Percentiles rank a stretch among this genome's conserved stretches.
phyloP scores from a whole-genome alignment of 176 grass and related monocot genomes.

The Metroxylon sagu region DNA sequence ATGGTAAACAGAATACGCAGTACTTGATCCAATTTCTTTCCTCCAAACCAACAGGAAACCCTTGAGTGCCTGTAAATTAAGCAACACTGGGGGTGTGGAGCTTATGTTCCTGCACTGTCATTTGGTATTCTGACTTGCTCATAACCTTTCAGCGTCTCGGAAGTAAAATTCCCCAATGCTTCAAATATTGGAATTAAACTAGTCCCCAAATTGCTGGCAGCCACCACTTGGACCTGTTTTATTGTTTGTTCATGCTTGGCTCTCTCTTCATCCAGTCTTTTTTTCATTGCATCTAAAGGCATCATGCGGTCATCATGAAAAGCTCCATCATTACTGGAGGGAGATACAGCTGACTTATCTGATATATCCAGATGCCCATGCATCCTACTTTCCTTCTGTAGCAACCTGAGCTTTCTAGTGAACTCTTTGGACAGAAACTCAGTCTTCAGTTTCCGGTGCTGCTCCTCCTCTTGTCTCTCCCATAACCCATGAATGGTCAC shows the following conservation, averaged over 20 bases:
- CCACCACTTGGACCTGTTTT: conserved; percentile 49
- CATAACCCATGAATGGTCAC: conserved; percentile 46
- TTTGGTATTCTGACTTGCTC: conserved; percentile 54
- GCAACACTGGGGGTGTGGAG: too few relatives aligned
- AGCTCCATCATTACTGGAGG: conserved; percentile 11
- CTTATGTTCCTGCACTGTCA: neutral
- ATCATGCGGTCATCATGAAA: conserved; percentile 39
- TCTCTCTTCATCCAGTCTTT: conserved; percentile 56
- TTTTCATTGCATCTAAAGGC: conserved; percentile 51
- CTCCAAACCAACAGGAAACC: too few relatives aligned
- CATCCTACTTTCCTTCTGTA: conserved; percentile 40
- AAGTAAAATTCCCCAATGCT: conserved; percentile 57
- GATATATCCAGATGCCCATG: conserved; percentile 1
- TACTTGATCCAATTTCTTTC: too few relatives aligned
- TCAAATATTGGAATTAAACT: conserved; percentile 66
- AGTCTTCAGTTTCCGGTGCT: conserved; percentile 47
- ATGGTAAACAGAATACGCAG: too few relatives aligned
- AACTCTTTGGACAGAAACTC: conserved; percentile 69
- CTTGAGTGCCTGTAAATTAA: too few relatives aligned
- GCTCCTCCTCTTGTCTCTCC: conserved; percentile 55
- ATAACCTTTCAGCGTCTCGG: conserved; percentile 49
- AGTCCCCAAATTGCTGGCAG: conserved; percentile 50
- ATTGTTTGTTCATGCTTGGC: conserved; percentile 49
- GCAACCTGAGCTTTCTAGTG: conserved; percentile 34
- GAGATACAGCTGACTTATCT: neutral